phyloP scores from a whole-genome alignment of 2,329 filamentous ascomycete genomes.

The Epichloe bromicola region DNA sequence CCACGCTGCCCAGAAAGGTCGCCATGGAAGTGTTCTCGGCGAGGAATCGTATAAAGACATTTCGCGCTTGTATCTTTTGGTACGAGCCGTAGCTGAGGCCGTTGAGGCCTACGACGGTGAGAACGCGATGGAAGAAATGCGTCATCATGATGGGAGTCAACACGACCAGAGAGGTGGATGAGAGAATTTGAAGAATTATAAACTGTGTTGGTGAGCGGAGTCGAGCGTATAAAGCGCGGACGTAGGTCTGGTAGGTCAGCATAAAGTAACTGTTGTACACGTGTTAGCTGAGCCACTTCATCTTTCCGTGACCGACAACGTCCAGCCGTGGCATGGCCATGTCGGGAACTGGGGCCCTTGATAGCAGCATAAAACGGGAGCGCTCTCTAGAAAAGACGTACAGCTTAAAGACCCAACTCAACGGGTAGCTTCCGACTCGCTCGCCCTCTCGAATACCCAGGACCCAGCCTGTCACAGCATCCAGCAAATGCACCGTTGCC shows the following conservation, averaged over 20 bases:
- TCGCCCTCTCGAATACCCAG: constrained; percentile 52
- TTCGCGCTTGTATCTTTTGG: constrained; percentile 52
- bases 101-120: constrained; percentile 41
- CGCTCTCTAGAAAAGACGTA: constrained; percentile 22
- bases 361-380: not conserved
- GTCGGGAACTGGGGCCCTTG: not conserved
- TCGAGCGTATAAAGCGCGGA: constrained; percentile 54
- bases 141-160: constrained; percentile 54
- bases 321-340: not conserved
- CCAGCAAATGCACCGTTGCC: constrained; percentile 50
- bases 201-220: constrained; percentile 53
- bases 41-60: constrained; percentile 54
- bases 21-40: constrained; percentile 57
- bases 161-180: constrained; percentile 49
- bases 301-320: not conserved
- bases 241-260: constrained; percentile 59
- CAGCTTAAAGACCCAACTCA: constrained; percentile 60
- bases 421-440: constrained; percentile 54
- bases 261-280: constrained; percentile 41
- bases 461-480: constrained; percentile 53
- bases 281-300: not conserved
- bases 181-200: constrained; percentile 50
- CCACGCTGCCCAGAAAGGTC: constrained; percentile 51
- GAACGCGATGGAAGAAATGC: constrained; percentile 39
- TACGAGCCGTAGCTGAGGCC: constrained; percentile 49